These are phyloP conservation scores for Actinomucor elegans DNA, from an alignment of 371 early-diverging fungal genomes.

Conservation along the genomic window DNA sequence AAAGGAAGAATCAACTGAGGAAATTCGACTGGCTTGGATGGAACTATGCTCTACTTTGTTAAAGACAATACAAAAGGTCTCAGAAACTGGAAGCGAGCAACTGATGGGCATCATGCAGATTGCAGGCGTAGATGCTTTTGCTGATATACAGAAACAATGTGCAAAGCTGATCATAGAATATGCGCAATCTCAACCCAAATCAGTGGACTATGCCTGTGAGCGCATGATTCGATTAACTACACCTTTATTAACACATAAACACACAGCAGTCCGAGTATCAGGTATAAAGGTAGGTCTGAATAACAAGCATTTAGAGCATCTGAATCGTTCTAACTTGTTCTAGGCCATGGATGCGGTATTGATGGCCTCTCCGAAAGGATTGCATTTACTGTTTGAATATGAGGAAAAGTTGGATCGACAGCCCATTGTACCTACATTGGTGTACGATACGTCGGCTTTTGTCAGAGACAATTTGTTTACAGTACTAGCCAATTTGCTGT, in stretches of 20 bases:
- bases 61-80: background rate
- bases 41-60: conserved; percentile 1
- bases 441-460: conserved; percentile 27
- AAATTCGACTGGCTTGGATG: conserved; percentile 28
- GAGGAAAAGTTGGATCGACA: conserved; percentile 8
- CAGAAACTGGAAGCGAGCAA: background rate
- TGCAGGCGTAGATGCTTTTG: conserved; percentile 21
- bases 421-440: conserved; percentile 19
- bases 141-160: conserved; percentile 28
- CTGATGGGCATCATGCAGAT: conserved; percentile 15
- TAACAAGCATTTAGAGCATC: too few relatives aligned
- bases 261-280: conserved; percentile 24
- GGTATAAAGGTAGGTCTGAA: conserved; percentile 27
- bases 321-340: background rate
- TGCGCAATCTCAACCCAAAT: conserved; percentile 10
- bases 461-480: conserved; percentile 25
- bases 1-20: conserved; percentile 24
- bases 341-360: conserved; percentile 17
- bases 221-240: conserved; percentile 14
- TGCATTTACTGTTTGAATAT: conserved; percentile 18
- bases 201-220: conserved; percentile 29
- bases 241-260: conserved; percentile 25
- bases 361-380: conserved; percentile 15
- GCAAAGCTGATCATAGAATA: conserved; percentile 11
- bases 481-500: conserved; percentile 13